Evolutionary conservation across 345 rosid species (phyloP), one percentile per base, ranked within the genome.

Genomic region (Aquilaria sinensis): DNA sequence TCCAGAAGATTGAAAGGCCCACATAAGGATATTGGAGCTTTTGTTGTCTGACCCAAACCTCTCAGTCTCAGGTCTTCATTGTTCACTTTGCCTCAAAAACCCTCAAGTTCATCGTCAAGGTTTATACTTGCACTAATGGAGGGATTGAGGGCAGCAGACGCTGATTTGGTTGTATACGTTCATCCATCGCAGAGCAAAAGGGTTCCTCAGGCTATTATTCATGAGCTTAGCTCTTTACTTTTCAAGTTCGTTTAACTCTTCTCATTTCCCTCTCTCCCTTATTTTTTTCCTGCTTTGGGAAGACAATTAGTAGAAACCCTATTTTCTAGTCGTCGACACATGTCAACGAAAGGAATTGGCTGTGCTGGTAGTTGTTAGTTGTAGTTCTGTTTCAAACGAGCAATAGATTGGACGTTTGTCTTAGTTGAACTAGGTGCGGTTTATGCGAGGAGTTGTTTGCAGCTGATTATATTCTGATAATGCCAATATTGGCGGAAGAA

Each of bases 161-260:
- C 92, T 3, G 66, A 80, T 53, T 69, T 91, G 79, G 70, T 74
- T 58, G 77, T 85, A 13, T 73, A 75, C 66, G 62, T 88, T 23
- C 96, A 78, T 32, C 96, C 94, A 34, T 88, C 85, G 0, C 80
- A 80, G 77, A 62, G 80, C 74, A 73, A 79, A 41, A 74, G 73
- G 57, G 73, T 79, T 51, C 31, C 72, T 57, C 69, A 71, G 12
- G 94, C 94, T 0, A 80, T 91, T 12, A 82, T 83, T 55, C 86
- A 85, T 47, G 80, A 88, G 74, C 89, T 91, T 63, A 84, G 94
- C 69, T 51, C 86, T 63, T 72, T 81, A 45, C 87, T 88, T 32
- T 90, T 90, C 85, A 81, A 81, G 96, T 90, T 67, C 63, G 69
- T 64, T 72, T 50, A 31, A n/a, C 55, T 34, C 52, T 62, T 43